Evolutionary conservation across 768 basidiomycete species (phyloP), one percentile per base, ranked within the genome.

Genomic region (Amanita thiersii): DNA sequence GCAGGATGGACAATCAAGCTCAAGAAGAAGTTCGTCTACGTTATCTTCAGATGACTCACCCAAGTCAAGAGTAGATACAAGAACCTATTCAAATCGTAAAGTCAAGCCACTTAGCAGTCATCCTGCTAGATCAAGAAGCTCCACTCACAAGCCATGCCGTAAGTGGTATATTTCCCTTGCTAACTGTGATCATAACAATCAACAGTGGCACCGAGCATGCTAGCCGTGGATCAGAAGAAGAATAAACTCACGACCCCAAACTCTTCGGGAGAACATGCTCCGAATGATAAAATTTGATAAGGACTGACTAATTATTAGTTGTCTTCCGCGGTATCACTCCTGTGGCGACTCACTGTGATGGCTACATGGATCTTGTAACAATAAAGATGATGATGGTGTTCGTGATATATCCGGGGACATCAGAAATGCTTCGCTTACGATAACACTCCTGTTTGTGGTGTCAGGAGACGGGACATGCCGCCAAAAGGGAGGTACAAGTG

Each of bases 201-300:
- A 11, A 21, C 28, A 19, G 34, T 23, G 5, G n/a, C 20, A 41
- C 32, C 21, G 12, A 18, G 11, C 11, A 9, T 24, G 8, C 9
- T 34, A 20, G 11, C n/a, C n/a, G n/a, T n/a, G n/a, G n/a, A n/a
- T n/a, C n/a, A n/a, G 29, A 12, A 38, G 19, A 6, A 32, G 17
- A 38, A 45, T 6, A 14, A 30, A 59, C 73, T 51, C 54, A 78
- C 78, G 49, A 45, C 60, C 61, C 57, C 66, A 79, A 15, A 78
- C 61, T 4, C 75, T 64, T 38, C 54, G 58, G 18, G 72, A 65
- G 48, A 76, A 80, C 60, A 77, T 62, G 24, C 66, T 54, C 31
- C 73, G 69, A 28, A 78, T 68, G 31, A 73, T 56, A 47, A 72
- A 73, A 48, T 77, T 66, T 9, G 68, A 67, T 29, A 72, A 38